Base-by-base conservation (phyloP, 371 early-diverging fungal genomes). In the Apophysomyces trapeziformis region DNA sequence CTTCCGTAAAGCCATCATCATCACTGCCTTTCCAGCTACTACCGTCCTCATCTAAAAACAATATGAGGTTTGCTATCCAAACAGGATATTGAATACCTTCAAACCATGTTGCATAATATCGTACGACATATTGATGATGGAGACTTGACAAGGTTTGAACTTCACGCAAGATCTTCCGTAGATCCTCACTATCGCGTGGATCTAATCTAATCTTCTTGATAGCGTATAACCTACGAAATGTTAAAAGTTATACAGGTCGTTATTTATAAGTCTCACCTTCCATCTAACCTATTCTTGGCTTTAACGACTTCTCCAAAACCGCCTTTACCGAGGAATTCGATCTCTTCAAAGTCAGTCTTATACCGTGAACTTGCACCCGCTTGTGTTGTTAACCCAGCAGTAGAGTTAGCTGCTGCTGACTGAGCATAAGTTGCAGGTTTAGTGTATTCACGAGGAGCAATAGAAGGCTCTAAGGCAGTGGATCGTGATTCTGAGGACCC, bases 261-360 rank as follows among this genome's bases (percentile, higher is more conserved):
- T 8, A 43, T 3, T n/a, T 18, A 58, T 7, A 58, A 0, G 13
- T 45, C 63, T 13, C 41, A 64, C 65, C 58, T 64, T 0, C 94
- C 92, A 65, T 97, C 96, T 7, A 92, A 73, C 57, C 83, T 70
- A 59, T 97, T 97, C 36, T 95, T 82, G 0, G 94, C 94, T 71
- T 98, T 98, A 61, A 96, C 92, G 2, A 97, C 98, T 66, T 92
- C 92, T 9, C 98, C 98, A 81, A 96, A 97, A 0, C 96, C 96
- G 8, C 94, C 97, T 72, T 89, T 90, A 0, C 98, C 98, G 9
- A 98, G 78, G 67, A 94, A 95, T 68, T 93, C 94, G 38, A 96
- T 81, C 71, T 98, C 96, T 69, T 96, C 95, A 83, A 96, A 97
- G 70, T 97, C 97, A 4, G 88, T 72, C 63, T 80, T 84, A 74